A percentile compares a stretch with the other conserved stretches of the same genome.
Conservation (phyloP, 768 basidiomycete genomes). For the Cystoderma amianthinum region DNA sequence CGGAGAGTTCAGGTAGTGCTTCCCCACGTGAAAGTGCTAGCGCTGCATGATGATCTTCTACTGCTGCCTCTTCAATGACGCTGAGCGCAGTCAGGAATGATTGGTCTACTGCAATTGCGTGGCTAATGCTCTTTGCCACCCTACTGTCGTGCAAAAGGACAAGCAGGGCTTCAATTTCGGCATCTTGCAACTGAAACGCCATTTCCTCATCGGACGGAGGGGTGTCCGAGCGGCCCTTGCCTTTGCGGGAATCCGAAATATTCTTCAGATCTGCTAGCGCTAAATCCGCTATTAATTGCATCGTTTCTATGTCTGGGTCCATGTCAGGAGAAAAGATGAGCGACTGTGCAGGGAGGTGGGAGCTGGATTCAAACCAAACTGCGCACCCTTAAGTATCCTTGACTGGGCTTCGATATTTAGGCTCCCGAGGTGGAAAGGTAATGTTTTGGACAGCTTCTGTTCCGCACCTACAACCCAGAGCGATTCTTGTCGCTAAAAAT, state of each 20-base stretch:
- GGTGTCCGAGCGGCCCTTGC: conserved; percentile 23
- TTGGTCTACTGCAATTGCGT: conserved; percentile 28
- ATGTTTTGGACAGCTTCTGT: background rate
- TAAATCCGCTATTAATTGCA: conserved; percentile 32
- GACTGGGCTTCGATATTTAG: background rate
- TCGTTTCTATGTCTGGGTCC: conserved; percentile 25
- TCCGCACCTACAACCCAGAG: background rate
- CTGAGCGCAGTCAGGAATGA: conserved; percentile 20
- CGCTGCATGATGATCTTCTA: conserved; percentile 35
- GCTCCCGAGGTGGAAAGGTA: background rate
- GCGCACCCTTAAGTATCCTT: background rate
- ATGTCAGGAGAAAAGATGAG: background rate
- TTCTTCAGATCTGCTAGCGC: conserved; percentile 32
- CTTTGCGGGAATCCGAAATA: conserved; percentile 26
- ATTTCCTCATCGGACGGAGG: conserved; percentile 34
- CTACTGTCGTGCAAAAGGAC: conserved; percentile 24
- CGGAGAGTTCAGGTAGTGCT: conserved; percentile 17
- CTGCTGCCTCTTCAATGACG: conserved; percentile 26
- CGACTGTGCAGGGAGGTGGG: background rate
- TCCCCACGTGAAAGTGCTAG: conserved; percentile 24
- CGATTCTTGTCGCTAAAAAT: background rate
- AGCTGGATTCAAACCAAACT: background rate
- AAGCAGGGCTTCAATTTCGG: conserved; percentile 22
- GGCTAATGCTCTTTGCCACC: conserved; percentile 35
- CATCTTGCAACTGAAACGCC: conserved; percentile 34